These are phyloP conservation scores for Rosellinia necatrix DNA, from an alignment of 2,329 filamentous ascomycete species.

Conservation along the genomic window DNA sequence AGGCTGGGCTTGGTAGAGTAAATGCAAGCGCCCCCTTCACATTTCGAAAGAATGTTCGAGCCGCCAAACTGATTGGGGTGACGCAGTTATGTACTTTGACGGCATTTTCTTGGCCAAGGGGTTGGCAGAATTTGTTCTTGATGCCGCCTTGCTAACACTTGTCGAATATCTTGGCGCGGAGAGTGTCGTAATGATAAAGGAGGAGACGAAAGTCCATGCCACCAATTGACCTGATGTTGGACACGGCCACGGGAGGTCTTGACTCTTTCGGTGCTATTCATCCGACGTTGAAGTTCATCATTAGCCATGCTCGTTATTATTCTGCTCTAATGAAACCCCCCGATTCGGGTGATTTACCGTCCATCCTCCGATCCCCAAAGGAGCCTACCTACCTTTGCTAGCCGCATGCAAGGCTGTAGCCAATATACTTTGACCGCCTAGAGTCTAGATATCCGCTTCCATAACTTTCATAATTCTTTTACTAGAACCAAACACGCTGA, in stretches of 20 bases:
- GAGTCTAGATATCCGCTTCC: conserved; percentile 16
- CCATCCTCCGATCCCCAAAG: neutral
- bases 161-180: neutral
- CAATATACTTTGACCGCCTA: neutral
- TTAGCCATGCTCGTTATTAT: neutral
- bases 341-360: neutral
- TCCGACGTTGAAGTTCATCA: neutral
- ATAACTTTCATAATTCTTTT: conserved; percentile 21
- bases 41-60: too few species aligned
- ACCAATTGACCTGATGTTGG: neutral
- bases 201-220: neutral
- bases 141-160: neutral
- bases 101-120: conserved; percentile 1
- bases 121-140: conserved; percentile 6
- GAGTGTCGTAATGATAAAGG: neutral
- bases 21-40: conserved; percentile 17
- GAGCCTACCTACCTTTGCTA: neutral
- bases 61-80: too few species aligned
- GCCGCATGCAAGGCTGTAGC: neutral
- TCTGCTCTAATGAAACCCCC: neutral
- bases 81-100: conserved; percentile 13
- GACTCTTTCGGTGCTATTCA: neutral
- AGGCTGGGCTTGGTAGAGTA: conserved; percentile 15
- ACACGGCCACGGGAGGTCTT: neutral
- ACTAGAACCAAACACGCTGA: conserved; percentile 8